A percentile compares a stretch with the other conserved stretches of the same genome.
Conservation (phyloP, 192 early-diverging fungal genomes). For the Podila minutissima region DNA sequence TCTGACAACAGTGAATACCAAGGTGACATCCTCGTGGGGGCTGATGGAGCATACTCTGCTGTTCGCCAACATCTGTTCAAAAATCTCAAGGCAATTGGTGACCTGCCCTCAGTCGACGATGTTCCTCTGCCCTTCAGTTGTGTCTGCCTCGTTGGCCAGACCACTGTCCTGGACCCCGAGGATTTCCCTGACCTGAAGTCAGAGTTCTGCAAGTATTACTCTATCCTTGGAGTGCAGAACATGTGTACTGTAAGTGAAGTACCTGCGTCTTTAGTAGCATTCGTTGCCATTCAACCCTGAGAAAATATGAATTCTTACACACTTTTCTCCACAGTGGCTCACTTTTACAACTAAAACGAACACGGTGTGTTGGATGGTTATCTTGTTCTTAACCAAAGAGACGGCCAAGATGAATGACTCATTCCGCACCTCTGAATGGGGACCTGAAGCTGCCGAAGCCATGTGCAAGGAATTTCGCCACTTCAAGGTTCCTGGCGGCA, state of each 20-base stretch:
- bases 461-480: too few species aligned
- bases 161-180: background rate
- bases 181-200: background rate
- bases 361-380: background rate
- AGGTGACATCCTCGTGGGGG: background rate
- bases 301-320: too few species aligned
- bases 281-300: too few species aligned
- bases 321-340: slow-evolving; percentile 3
- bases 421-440: too few species aligned
- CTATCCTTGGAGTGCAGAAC: background rate
- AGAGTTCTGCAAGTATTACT: background rate
- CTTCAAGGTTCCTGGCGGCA: too few species aligned
- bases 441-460: too few species aligned
- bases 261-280: too few species aligned
- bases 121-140: background rate
- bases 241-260: background rate
- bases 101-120: background rate
- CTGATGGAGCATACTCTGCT: background rate
- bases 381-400: background rate
- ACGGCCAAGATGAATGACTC: background rate
- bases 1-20: background rate
- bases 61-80: background rate
- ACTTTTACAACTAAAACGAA: background rate
- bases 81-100: background rate
- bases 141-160: background rate